Percentiles rank a stretch among this genome's conserved stretches.
These are phyloP conservation scores for Chytriomyces sp. DNA, from an alignment of 192 early-diverging fungal species.

Conservation along the genomic window DNA sequence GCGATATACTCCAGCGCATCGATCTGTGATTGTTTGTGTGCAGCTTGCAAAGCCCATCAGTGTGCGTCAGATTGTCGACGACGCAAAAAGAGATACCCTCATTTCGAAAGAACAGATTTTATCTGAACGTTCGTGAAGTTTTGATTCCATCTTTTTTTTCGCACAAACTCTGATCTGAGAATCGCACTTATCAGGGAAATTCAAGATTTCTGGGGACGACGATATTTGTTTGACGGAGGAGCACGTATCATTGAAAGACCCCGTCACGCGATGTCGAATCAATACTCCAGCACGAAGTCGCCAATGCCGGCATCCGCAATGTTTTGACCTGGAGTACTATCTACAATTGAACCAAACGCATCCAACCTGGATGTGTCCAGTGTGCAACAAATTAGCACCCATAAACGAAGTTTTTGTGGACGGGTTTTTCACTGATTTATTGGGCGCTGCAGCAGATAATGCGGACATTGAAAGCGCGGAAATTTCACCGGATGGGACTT, in stretches of 20 bases:
- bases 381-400: slow-evolving; percentile 30
- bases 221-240: slow-evolving; percentile 24
- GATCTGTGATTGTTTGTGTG: slow-evolving; percentile 6
- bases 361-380: slow-evolving; percentile 35
- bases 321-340: slow-evolving; percentile 38
- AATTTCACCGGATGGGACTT: slow-evolving; percentile 21
- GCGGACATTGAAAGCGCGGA: slow-evolving; percentile 27
- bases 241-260: slow-evolving; percentile 32
- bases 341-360: slow-evolving; percentile 27
- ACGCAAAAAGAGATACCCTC: neutral
- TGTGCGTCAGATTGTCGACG: slow-evolving; percentile 12
- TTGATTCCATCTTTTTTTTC: neutral
- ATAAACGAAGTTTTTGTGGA: slow-evolving; percentile 36
- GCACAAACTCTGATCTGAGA: neutral
- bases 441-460: slow-evolving; percentile 8
- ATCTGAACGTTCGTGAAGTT: slow-evolving; percentile 12
- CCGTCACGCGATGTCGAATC: slow-evolving; percentile 20
- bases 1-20: slow-evolving; percentile 9
- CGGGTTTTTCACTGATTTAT: slow-evolving; percentile 31
- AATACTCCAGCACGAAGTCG: slow-evolving; percentile 6
- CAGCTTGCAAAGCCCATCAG: slow-evolving; percentile 3
- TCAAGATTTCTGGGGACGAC: slow-evolving; percentile 14
- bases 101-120: slow-evolving; percentile 15
- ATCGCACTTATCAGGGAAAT: neutral
- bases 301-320: slow-evolving; percentile 30